Evolutionary conservation across 2,329 filamentous ascomycete genomes (phyloP).

Genomic region (Coniochaeta prunicola): DNA sequence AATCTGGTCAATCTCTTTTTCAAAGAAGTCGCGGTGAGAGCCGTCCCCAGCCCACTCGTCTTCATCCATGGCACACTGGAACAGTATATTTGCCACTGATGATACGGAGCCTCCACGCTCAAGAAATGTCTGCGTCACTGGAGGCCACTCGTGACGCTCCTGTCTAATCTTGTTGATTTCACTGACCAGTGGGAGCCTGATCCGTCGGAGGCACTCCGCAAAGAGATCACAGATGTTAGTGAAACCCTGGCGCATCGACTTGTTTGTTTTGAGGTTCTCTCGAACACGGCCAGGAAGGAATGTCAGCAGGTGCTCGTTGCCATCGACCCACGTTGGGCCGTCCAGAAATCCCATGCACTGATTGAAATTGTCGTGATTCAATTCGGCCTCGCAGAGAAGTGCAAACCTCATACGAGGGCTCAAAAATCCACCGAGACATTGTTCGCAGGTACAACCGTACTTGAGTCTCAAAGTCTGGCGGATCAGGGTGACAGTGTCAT

Average conservation of each 20-base stretch:
- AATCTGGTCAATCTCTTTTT: slow-evolving; percentile 12
- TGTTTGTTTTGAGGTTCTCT: neutral
- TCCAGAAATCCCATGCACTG: neutral
- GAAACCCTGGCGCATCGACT: neutral
- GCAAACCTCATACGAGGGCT: slow-evolving; percentile 26
- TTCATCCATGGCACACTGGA: slow-evolving; percentile 5
- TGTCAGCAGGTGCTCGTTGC: slow-evolving; percentile 8
- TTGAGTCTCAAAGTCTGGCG: slow-evolving; percentile 17
- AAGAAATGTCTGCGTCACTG: slow-evolving; percentile 20
- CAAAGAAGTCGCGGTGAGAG: slow-evolving; percentile 5
- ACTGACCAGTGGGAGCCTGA: neutral
- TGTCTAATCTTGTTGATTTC: neutral
- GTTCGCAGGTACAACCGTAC: slow-evolving; percentile 29
- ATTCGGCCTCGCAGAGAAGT: slow-evolving; percentile 19
- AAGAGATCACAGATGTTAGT: neutral
- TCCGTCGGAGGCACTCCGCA: neutral
- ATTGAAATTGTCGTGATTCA: slow-evolving; percentile 11
- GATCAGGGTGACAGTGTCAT: neutral
- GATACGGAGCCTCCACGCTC: slow-evolving; percentile 20
- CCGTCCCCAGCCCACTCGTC: neutral
- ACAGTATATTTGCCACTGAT: slow-evolving; percentile 17
- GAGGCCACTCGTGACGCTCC: slow-evolving; percentile 17
- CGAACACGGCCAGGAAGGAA: neutral
- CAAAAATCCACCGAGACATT: slow-evolving; percentile 27
- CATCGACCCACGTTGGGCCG: neutral